Percentiles rank a stretch among this genome's conserved stretches.
phyloP scores from a whole-genome alignment of 2,329 filamentous ascomycete genomes.

The Xylariales sp. region DNA sequence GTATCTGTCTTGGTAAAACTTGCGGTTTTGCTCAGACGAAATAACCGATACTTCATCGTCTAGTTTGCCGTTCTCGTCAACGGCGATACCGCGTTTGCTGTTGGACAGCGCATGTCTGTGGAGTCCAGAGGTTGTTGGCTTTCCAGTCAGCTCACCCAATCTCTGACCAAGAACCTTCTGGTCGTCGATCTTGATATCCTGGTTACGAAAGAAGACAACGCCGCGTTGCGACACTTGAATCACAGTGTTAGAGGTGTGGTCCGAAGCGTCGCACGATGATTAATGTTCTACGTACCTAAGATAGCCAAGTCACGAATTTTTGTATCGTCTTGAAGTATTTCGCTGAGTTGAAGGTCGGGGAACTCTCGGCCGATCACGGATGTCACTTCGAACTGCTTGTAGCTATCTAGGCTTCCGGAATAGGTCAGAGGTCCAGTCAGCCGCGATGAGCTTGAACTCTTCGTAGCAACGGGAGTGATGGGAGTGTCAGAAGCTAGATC shows the following conservation, averaged over 20 bases:
- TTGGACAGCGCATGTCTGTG: constrained; percentile 45
- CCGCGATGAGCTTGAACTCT: neutral
- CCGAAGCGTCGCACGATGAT: no score
- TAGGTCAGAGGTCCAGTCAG: neutral
- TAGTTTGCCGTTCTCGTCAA: constrained; percentile 37
- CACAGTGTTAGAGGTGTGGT: neutral
- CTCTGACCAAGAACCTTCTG: constrained; percentile 49
- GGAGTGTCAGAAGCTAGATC: neutral
- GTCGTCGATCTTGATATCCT: constrained; percentile 42
- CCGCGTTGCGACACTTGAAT: constrained; percentile 44
- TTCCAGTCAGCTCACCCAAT: constrained; percentile 40
- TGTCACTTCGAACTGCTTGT: constrained; percentile 30
- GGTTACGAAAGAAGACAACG: constrained; percentile 49
- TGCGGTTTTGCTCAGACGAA: constrained; percentile 36
- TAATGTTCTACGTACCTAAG: constrained; percentile 16
- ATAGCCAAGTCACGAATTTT: constrained; percentile 28
- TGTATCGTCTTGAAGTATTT: constrained; percentile 25
- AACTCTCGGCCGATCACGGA: constrained; percentile 36
- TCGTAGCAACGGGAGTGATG: neutral
- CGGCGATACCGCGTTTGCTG: constrained; percentile 37
- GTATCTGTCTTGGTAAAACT: constrained; percentile 32
- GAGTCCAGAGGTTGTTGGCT: constrained; percentile 38
- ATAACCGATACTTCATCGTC: constrained; percentile 47
- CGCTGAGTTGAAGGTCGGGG: constrained; percentile 30
- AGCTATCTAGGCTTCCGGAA: constrained; percentile 20